Evolutionary conservation across 1,284 basidiomycete genomes (phyloP), one percentile per base, ranked within the genome.

Genomic region (Phenoliferia sp.): DNA sequence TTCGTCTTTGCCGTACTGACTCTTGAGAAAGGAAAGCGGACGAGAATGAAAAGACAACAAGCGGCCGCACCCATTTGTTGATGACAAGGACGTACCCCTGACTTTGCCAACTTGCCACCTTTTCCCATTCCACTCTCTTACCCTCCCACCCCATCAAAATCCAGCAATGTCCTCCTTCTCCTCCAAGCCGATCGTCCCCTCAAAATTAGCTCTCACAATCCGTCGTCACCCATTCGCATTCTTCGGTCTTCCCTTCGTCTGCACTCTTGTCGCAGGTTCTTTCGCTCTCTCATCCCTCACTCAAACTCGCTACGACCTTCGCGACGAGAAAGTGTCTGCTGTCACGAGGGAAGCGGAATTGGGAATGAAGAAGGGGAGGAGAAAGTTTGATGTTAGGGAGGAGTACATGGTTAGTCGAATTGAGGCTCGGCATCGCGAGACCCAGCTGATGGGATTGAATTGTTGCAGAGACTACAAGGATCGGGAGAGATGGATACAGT

Each of bases 301-400:
- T 0, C 90, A 94, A 80, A 94, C 90, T 19, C 84, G 91, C 44
- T 98, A 97, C 79, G 94, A 96, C 77, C 81, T 92, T 72, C 89
- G 94, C 59, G 87, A 90, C 73, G 85, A 88, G 78, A 91, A 88
- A 77, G 85, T 91, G 34, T 85, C 86, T 75, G 84, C 86, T 79
- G 79, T 98, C 36, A 84, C 85, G 36, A 88, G 88, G 75, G 90
- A 96, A 79, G 88, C 96, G 75, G 90, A 91, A 75, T 82, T 96
- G 56, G 86, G 88, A 4, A 84, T 97, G 79, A 85, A 87, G 72
- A 87, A 85, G 80, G 85, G 88, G 59, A 84, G 90, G 79, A 90
- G 90, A 81, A 89, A 87, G 81, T 87, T 98, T 67, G 94, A 98
- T 79, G 89, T 97, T 31, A 82, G 92, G 60, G 94, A 97, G 79